These are phyloP conservation scores for Epichloe scottii DNA, from an alignment of 2,329 filamentous ascomycete genomes.

Conservation along the genomic window DNA sequence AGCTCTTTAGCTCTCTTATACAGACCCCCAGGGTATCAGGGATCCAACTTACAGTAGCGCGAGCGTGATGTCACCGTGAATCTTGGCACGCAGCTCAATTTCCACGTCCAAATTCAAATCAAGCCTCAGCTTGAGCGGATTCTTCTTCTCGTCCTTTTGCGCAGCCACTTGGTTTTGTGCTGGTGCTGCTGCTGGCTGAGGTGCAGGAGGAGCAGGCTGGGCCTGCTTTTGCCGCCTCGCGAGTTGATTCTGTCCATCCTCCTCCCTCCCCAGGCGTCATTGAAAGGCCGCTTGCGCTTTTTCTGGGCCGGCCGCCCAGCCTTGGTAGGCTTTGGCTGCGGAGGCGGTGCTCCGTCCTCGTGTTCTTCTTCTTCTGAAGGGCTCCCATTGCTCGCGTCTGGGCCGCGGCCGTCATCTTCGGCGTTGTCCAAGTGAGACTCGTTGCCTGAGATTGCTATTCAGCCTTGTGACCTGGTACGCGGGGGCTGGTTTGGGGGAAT, in stretches of 20 bases:
- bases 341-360: not conserved
- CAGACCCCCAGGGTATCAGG: not conserved
- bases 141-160: conserved; percentile 27
- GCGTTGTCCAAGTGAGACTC: conserved; percentile 7
- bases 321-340: conserved; percentile 2
- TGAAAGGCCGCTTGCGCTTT: conserved; percentile 4
- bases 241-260: conserved; percentile 10
- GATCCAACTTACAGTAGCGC: conserved; percentile 49
- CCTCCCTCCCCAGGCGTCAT: conserved; percentile 6
- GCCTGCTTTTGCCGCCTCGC: conserved; percentile 16
- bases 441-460: not conserved
- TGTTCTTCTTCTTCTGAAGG: conserved; percentile 11
- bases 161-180: conserved; percentile 13
- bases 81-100: conserved; percentile 67
- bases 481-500: not conserved
- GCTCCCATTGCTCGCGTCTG: conserved; percentile 5
- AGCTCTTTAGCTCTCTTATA: not conserved
- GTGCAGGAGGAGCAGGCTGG: not conserved
- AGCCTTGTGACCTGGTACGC: not conserved
- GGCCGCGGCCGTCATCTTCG: conserved; percentile 5
- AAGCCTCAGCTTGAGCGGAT: conserved; percentile 53
- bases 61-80: conserved; percentile 64
- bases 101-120: conserved; percentile 71
- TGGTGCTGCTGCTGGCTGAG: conserved; percentile 9
- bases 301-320: not conserved